Conservation (phyloP, 441 rosid genomes). For the Viola pubescens region DNA sequence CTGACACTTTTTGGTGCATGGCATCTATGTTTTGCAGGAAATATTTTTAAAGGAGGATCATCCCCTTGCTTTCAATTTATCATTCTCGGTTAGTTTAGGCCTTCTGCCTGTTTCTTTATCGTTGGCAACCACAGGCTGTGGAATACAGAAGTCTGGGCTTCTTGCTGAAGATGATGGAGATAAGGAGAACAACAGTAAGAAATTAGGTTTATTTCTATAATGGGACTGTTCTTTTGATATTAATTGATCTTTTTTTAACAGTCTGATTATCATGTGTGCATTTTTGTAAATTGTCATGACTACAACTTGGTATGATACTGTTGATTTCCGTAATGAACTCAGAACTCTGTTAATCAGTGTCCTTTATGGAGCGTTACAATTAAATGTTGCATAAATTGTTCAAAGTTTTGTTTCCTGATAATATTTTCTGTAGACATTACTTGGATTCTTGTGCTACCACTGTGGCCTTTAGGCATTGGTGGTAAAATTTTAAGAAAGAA, state of each 20-base stretch:
- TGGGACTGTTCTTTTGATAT: slow-evolving; percentile 2
- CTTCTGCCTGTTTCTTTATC: slow-evolving; percentile 71
- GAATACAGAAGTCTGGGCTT: slow-evolving; percentile 67
- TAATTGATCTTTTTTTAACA: not conserved
- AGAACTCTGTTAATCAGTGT: too few species aligned
- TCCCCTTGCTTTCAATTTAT: slow-evolving; percentile 73
- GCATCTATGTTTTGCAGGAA: slow-evolving; percentile 43
- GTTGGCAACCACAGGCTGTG: slow-evolving; percentile 75
- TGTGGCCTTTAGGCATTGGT: too few species aligned
- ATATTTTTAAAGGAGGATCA: slow-evolving; percentile 76
- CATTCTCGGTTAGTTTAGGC: slow-evolving; percentile 79
- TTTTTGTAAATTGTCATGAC: not conserved
- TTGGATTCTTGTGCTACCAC: too few species aligned
- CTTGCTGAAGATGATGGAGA: slow-evolving; percentile 67
- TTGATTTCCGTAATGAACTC: too few species aligned
- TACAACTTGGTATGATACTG: not conserved
- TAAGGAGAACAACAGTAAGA: slow-evolving; percentile 64
- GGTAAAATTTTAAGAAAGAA: too few species aligned
- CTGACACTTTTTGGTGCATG: slow-evolving; percentile 22
- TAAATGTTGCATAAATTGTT: too few species aligned
- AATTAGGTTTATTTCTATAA: slow-evolving; percentile 16
- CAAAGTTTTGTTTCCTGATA: too few species aligned
- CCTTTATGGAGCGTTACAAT: too few species aligned
- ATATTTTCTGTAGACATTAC: too few species aligned
- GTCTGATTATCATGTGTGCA: not conserved